A percentile compares a stretch with the other conserved stretches of the same genome.
Conservation (phyloP, 768 basidiomycete species). For the Amanita muscaria region DNA sequence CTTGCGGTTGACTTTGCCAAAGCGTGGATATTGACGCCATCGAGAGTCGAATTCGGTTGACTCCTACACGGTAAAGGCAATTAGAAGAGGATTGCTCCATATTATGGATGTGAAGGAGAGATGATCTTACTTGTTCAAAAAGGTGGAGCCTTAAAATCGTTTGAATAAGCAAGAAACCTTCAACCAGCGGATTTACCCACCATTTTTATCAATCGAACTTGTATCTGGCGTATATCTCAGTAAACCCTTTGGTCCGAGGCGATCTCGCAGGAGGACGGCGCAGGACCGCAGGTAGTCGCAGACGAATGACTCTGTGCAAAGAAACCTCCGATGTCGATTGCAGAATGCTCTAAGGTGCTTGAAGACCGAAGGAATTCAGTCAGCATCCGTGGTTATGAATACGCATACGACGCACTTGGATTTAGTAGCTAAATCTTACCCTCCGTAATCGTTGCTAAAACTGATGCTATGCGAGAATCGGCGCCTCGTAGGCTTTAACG, state of each 20-base stretch:
- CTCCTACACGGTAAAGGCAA: neutral
- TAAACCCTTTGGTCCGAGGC: conserved; percentile 67
- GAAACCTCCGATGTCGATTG: conserved; percentile 73
- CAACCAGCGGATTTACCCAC: too few relatives aligned
- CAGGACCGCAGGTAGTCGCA: conserved; percentile 64
- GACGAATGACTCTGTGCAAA: conserved; percentile 70
- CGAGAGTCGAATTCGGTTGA: conserved; percentile 4
- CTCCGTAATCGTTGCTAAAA: conserved; percentile 36
- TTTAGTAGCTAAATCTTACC: conserved; percentile 18
- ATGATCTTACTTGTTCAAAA: too few relatives aligned
- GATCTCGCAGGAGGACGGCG: conserved; percentile 66
- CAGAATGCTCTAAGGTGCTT: conserved; percentile 79
- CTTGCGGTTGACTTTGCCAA: conserved; percentile 26
- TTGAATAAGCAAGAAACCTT: too few relatives aligned
- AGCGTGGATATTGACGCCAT: conserved; percentile 17
- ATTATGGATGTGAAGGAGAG: neutral
- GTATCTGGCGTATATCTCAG: conserved; percentile 83
- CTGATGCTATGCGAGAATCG: conserved; percentile 53
- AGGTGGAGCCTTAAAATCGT: too few relatives aligned
- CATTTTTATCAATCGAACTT: too few relatives aligned
- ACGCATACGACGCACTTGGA: neutral
- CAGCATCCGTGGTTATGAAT: conserved; percentile 61
- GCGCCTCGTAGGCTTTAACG: conserved; percentile 78
- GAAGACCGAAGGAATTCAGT: conserved; percentile 94
- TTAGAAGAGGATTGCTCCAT: too few relatives aligned